Percentiles rank a stretch among this genome's conserved stretches.
Conservation (phyloP, 768 basidiomycete species). For the Sarcodon aspratus region DNA sequence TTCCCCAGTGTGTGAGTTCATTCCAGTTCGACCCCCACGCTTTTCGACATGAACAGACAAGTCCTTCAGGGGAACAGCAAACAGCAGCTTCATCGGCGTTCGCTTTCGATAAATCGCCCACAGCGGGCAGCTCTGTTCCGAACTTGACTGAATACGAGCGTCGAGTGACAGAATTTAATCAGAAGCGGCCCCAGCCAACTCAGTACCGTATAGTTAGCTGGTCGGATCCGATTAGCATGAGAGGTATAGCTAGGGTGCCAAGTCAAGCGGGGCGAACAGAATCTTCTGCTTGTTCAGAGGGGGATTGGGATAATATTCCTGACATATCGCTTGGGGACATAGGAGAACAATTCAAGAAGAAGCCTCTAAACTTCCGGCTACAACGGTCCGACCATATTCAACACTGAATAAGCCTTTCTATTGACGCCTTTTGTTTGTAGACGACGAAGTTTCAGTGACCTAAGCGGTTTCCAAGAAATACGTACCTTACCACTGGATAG, state of each 20-base stretch:
- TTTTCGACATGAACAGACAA: neutral
- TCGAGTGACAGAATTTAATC: constrained; percentile 24
- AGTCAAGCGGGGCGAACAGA: constrained; percentile 13
- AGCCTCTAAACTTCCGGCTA: neutral
- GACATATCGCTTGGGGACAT: neutral
- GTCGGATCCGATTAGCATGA: constrained; percentile 40
- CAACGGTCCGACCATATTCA: neutral
- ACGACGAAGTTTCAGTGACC: constrained; percentile 59
- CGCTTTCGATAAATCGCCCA: constrained; percentile 7
- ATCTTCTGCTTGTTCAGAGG: constrained; percentile 8
- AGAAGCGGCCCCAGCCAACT: constrained; percentile 27
- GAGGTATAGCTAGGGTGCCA: constrained; percentile 18
- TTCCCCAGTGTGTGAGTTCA: constrained; percentile 50
- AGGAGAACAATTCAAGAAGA: neutral
- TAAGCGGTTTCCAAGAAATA: constrained; percentile 34
- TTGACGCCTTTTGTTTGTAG: constrained; percentile 12
- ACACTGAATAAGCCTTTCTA: neutral
- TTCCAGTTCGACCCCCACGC: neutral
- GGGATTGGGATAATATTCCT: constrained; percentile 10
- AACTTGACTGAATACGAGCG: constrained; percentile 22
- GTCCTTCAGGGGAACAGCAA: constrained; percentile 7
- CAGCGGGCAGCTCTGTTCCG: constrained; percentile 12
- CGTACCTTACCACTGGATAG: constrained; percentile 43
- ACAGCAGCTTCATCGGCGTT: constrained; percentile 9
- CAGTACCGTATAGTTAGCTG: constrained; percentile 38